A percentile compares a stretch with the other conserved stretches of the same genome.
Evolutionary conservation across 345 rosid species (phyloP).

Genomic region (Citrus cavaleriei): DNA sequence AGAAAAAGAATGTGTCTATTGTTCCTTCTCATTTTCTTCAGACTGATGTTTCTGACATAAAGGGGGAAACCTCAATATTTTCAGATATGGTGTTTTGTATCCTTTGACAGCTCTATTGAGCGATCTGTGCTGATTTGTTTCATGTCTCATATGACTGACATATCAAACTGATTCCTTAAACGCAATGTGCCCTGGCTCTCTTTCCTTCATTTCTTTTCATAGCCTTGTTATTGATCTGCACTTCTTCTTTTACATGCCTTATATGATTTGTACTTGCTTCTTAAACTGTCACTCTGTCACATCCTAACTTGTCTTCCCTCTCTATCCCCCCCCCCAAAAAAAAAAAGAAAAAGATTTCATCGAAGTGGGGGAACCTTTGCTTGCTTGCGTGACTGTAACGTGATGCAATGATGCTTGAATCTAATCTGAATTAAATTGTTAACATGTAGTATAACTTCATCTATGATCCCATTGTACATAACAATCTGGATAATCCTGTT

Average conservation of each 20-base stretch:
- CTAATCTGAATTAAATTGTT: neutral
- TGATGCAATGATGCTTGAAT: neutral
- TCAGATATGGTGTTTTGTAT: slow-evolving; percentile 86
- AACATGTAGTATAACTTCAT: neutral
- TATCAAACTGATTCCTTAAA: neutral
- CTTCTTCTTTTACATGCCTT: slow-evolving; percentile 1
- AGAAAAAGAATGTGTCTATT: slow-evolving; percentile 46
- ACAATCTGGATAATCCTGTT: neutral
- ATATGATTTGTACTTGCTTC: neutral
- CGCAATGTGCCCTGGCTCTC: neutral
- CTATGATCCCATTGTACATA: neutral
- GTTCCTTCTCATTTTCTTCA: slow-evolving; percentile 82
- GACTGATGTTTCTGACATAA: slow-evolving; percentile 77
- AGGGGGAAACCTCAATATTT: slow-evolving; percentile 77
- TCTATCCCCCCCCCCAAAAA: neutral
- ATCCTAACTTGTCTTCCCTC: neutral
- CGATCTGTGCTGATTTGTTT: slow-evolving; percentile 1
- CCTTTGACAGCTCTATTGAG: slow-evolving; percentile 34
- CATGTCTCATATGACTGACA: neutral
- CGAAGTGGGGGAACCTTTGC: neutral
- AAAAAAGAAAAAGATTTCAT: neutral
- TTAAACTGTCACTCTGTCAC: neutral
- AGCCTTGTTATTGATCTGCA: neutral
- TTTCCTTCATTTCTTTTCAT: neutral
- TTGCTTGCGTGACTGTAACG: neutral